Base-by-base conservation (phyloP, 257 asterid species). In the Nicotiana obtusifolia region DNA sequence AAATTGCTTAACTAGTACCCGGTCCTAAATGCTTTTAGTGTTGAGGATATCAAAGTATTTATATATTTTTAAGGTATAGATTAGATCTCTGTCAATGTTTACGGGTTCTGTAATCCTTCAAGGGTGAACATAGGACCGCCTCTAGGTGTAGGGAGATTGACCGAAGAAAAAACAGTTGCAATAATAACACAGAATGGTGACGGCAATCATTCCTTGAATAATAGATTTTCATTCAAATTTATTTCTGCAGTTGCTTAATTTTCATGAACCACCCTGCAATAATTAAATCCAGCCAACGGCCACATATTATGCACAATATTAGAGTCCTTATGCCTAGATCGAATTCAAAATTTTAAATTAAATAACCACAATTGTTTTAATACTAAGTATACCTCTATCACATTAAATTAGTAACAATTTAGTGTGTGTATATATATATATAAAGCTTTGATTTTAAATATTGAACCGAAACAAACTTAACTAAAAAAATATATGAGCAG, bases 181-280 rank as follows among this genome's bases (percentile, higher is more conserved):
- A 69, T 20, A 20, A 11, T 20, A 20, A 11, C 11, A 22, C 13
- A 71, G 35, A n/a, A 37, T 41, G 31, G 57, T 20, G 77, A 69
- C 8, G 53, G 35, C 78, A 44, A 71, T 71, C 78, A 71, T 71
- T 44, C 35, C 78, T 11, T 71, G 26, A 68, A 68, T 68, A 71
- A 41, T 44, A 41, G 57, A n/a, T 20, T 37, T 69, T 19, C 53
- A 33, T 19, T 68, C 37, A 19, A 35, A 35, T 33, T 35, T 67
- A 67, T 35, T 44, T 68, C 28, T 68, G 19, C 33, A 22, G 31
- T 17, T 20, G 16, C 54, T 35, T 26, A 26, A 26, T 26, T 67
- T 67, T 68, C n/a, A 71, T 22, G n/a, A 71, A 10, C 59, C 78
- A 44, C n/a, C 20, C 3, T 6, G 22, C 15, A 60, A 71, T 22